These are phyloP conservation scores for Ilyonectria destructans DNA, from an alignment of 2,329 filamentous ascomycete species.

Conservation along the genomic window DNA sequence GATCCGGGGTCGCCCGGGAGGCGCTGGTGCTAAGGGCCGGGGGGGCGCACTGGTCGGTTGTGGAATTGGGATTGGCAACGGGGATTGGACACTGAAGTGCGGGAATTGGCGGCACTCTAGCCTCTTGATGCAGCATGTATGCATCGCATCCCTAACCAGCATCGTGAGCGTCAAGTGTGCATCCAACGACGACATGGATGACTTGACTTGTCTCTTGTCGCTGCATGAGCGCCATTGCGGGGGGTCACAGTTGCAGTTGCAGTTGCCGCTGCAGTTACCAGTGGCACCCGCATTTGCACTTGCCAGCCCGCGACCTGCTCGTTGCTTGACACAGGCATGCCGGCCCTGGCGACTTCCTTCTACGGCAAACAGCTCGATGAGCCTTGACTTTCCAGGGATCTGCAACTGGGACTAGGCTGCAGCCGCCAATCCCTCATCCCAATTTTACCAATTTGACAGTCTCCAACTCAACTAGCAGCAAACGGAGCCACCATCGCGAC, in stretches of 20 bases:
- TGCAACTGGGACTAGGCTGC: constrained; percentile 17
- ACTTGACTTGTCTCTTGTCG: constrained; percentile 12
- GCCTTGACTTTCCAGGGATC: constrained; percentile 21
- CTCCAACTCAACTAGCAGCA: constrained; percentile 19
- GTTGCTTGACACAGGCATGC: constrained; percentile 22
- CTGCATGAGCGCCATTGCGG: constrained; percentile 10
- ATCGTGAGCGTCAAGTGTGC: constrained; percentile 15
- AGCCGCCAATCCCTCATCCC: constrained; percentile 13
- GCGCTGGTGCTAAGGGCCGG: constrained; percentile 42
- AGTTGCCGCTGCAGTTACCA: constrained; percentile 4
- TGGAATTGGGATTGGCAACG: constrained; percentile 37
- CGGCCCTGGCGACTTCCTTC: constrained; percentile 27
- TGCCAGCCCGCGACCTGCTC: constrained; percentile 1
- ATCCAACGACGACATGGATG: constrained; percentile 18
- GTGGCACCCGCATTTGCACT: constrained; percentile 2
- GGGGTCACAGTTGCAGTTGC: not conserved
- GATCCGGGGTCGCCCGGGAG: constrained; percentile 52
- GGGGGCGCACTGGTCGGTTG: constrained; percentile 22
- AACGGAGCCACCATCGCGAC: constrained; percentile 2
- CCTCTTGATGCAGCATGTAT: constrained; percentile 10
- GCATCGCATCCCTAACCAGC: constrained; percentile 23
- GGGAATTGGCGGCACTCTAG: constrained; percentile 43
- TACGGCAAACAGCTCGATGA: constrained; percentile 27
- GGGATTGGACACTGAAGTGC: constrained; percentile 41
- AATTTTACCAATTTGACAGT: constrained; percentile 13